Conservation (phyloP, 345 rosid species). For the Populus davidiana region DNA sequence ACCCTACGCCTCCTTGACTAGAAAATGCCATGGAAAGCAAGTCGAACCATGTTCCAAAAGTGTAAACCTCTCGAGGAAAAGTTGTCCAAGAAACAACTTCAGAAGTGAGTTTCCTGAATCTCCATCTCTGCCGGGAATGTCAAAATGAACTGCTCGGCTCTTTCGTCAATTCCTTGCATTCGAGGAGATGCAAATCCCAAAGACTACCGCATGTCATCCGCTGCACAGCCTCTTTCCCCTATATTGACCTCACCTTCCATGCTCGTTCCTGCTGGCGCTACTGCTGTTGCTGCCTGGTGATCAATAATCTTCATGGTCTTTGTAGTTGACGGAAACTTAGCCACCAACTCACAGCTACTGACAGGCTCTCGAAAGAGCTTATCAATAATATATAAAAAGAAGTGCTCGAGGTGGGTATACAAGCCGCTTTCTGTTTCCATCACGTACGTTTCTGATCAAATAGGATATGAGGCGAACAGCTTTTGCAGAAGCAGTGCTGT, state of each 20-base stretch:
- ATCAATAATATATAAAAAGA: slow-evolving; percentile 39
- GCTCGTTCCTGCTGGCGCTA: slow-evolving; percentile 10
- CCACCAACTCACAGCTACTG: slow-evolving; percentile 6
- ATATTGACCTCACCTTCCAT: not conserved
- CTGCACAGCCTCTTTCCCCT: slow-evolving; percentile 8
- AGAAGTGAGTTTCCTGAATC: too few relatives aligned
- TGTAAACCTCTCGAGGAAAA: too few relatives aligned
- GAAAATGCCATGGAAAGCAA: too few relatives aligned
- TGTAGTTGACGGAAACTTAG: not conserved
- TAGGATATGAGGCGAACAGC: not conserved
- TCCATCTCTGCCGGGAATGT: too few relatives aligned
- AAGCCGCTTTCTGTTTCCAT: not conserved
- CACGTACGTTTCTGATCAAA: not conserved
- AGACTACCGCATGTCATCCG: slow-evolving; percentile 47
- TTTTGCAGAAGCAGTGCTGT: not conserved
- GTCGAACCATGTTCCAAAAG: too few relatives aligned
- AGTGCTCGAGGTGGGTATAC: not conserved
- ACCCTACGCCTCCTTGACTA: too few relatives aligned
- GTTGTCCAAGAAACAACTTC: too few relatives aligned
- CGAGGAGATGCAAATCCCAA: slow-evolving; percentile 44
- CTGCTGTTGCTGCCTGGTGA: not conserved
- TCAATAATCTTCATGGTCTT: slow-evolving; percentile 13
- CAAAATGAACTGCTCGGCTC: slow-evolving; percentile 48
- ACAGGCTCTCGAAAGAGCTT: slow-evolving; percentile 44
- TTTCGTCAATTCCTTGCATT: slow-evolving; percentile 56